Evolutionary conservation across 2,329 filamentous ascomycete species (phyloP).

Genomic region (Nannizziopsis barbatae): DNA sequence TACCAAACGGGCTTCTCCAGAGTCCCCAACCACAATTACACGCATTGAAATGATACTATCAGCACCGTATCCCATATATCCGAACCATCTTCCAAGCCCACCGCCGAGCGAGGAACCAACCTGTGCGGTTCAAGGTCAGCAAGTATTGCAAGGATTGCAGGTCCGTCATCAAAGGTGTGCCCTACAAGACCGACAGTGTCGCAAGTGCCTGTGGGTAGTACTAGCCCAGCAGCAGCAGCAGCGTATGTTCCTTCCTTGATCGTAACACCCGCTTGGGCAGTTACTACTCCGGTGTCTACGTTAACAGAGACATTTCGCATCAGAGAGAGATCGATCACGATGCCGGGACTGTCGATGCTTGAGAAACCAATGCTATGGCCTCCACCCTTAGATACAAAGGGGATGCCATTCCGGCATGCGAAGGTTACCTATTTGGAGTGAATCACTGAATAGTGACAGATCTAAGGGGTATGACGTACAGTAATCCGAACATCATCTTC

Average conservation of each 20-base stretch:
- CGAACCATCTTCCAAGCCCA: constrained; percentile 1
- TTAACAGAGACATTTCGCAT: constrained; percentile 3
- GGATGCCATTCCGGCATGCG: background rate
- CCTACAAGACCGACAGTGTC: constrained; percentile 4
- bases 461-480: background rate
- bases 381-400: constrained; percentile 3
- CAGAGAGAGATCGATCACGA: constrained; percentile 5
- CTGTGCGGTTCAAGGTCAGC: background rate
- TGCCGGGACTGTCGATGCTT: constrained; percentile 2
- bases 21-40: background rate
- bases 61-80: constrained; percentile 3
- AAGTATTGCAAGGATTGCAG: too few species aligned
- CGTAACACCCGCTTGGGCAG: constrained; percentile 1
- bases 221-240: constrained; percentile 3
- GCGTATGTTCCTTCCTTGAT: constrained; percentile 1
- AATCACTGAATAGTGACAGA: background rate
- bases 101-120: constrained; percentile 5
- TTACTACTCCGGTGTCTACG: background rate
- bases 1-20: constrained; percentile 16
- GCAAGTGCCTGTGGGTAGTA: constrained; percentile 3
- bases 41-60: constrained; percentile 3
- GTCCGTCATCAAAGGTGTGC: background rate
- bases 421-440: background rate
- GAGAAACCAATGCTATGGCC: constrained; percentile 9
- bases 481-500: background rate